Evolutionary conservation across 2,329 filamentous ascomycete genomes (phyloP).

Genomic region (Diplocarpon mali): DNA sequence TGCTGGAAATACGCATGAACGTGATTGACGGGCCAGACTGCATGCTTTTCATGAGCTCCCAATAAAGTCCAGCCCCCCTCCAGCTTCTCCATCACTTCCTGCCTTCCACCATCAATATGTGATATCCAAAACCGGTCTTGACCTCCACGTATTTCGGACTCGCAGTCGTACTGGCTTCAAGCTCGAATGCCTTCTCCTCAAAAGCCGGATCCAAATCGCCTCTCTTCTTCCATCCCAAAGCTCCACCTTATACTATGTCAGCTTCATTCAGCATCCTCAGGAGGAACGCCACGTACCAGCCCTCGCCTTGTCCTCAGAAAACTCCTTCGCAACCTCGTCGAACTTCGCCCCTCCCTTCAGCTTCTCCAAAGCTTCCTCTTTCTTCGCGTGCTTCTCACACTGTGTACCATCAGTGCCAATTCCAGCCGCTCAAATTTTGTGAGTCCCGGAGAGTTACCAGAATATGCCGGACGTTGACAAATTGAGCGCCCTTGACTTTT

Average conservation of each 20-base stretch:
- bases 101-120: constrained; percentile 61
- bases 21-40: constrained; percentile 3
- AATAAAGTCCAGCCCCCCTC: background rate
- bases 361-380: constrained; percentile 63
- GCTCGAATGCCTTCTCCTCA: constrained; percentile 58
- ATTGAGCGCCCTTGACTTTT: constrained; percentile 50
- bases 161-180: constrained; percentile 53
- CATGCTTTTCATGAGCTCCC: background rate
- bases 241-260: constrained; percentile 42
- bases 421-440: background rate
- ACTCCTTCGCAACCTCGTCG: constrained; percentile 61
- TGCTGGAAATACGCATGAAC: background rate
- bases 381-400: constrained; percentile 68
- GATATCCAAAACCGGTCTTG: constrained; percentile 68
- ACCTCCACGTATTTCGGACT: constrained; percentile 57
- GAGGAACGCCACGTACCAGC: constrained; percentile 35
- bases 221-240: constrained; percentile 62
- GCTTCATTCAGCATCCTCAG: background rate
- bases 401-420: constrained; percentile 24
- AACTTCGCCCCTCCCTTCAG: constrained; percentile 57
- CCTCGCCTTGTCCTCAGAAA: constrained; percentile 67
- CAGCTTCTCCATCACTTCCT: constrained; percentile 20
- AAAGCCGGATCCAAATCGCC: constrained; percentile 58
- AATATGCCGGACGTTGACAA: constrained; percentile 67
- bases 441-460: constrained; percentile 17